Base-by-base conservation (phyloP, 1,139 yeast species). In the Taiozyma sp. region DNA sequence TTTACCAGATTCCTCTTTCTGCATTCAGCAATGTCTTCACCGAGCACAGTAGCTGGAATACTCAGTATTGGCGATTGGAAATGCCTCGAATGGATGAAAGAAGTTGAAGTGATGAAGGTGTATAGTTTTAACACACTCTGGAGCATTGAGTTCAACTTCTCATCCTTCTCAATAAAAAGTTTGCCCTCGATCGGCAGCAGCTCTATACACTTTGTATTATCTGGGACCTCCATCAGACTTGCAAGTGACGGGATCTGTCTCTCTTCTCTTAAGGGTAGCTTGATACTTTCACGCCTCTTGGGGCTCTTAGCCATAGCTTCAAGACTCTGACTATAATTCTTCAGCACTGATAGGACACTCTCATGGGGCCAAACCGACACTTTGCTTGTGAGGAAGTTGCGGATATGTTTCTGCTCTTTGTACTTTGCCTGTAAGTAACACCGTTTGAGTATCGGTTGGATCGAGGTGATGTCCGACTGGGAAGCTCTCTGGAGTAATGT, bases 311-410 rank as follows among this genome's bases (percentile, higher is more conserved):
- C 49, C 7, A 10, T 41, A 8, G 32, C 27, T 9, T 52, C 54
- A 13, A 56, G 27, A 3, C 59, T 46, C 34, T 52, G 48, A 29
- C 45, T 50, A 24, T 51, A 44, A 6, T 50, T 44, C 10, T 54
- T 46, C 6, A 60, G 29, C 8, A 52, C 43, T 1, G 45, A 51
- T 7, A 53, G 22, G 2, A 54, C 41, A 13, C 50, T 48, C 30
- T 59, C 61, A 32, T 40, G n/a, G 1, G 63, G 65, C 65, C 65
- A 60, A 13, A 45, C 41, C 3, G 51, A 50, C 23, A 59, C 48
- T 13, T 55, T 49, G 4, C 55, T 57, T 38, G 54, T 54, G 8
- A 60, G 50, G 39, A 60, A 60, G 40, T 48, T 55, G 12, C 60
- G 36, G 7, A 60, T 51, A 5, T 27, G 46, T 19, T 54, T 54